Conservation (phyloP, 2,329 filamentous ascomycete species). For the Orbilia brochopaga region DNA sequence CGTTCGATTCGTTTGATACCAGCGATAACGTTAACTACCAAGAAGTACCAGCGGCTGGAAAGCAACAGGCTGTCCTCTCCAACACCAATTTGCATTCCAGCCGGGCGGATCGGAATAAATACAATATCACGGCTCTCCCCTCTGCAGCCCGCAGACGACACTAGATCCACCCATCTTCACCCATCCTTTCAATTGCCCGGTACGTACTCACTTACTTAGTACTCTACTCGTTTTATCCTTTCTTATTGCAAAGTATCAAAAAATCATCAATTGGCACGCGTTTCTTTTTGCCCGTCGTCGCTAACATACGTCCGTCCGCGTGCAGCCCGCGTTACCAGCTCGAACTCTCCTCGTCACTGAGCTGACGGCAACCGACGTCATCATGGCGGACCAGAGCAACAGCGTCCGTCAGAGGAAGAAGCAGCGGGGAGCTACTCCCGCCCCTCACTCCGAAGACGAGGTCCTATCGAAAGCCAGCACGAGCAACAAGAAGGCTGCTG, state of each 20-base stretch:
- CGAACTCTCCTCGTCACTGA: slow-evolving; percentile 12
- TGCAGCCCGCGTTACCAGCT: slow-evolving; percentile 22
- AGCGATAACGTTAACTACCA: neutral
- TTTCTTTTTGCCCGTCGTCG: neutral
- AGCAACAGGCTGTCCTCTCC: slow-evolving; percentile 3
- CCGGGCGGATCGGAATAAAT: slow-evolving; percentile 6
- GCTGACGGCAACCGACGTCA: slow-evolving; percentile 13
- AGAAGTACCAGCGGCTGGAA: slow-evolving; percentile 10
- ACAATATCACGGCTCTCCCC: neutral
- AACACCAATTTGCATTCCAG: slow-evolving; percentile 43
- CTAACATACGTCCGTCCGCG: neutral
- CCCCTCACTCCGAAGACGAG: slow-evolving; percentile 50
- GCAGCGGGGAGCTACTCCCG: slow-evolving; percentile 49
- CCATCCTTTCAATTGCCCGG: neutral
- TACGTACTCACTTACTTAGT: neutral
- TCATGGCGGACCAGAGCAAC: slow-evolving; percentile 52
- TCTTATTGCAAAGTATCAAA: too few species aligned
- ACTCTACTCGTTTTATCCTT: too few species aligned
- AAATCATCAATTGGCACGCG: neutral
- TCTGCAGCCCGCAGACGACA: too few species aligned
- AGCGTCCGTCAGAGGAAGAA: slow-evolving; percentile 54
- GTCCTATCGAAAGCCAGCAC: slow-evolving; percentile 33
- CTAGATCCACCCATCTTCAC: too few species aligned
- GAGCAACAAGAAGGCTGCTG: slow-evolving; percentile 23
- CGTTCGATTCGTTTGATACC: slow-evolving; percentile 16